These are phyloP conservation scores for Stylosanthes scabra DNA, from an alignment of 331 rosid species.

Conservation along the genomic window DNA sequence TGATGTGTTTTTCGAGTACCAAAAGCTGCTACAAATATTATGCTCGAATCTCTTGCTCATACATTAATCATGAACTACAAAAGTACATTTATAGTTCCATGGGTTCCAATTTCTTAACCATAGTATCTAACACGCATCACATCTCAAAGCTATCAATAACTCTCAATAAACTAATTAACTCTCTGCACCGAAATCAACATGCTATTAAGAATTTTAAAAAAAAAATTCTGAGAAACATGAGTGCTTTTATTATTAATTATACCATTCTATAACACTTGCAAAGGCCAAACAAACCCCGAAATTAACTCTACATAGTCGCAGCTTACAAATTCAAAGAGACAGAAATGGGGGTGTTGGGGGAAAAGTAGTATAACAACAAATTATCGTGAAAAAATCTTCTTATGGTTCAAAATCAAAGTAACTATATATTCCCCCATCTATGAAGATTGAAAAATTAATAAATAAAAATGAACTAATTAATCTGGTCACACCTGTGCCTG, in stretches of 20 bases:
- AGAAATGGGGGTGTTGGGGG: neutral
- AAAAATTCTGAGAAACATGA: neutral
- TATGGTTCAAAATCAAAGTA: neutral
- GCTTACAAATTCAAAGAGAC: neutral
- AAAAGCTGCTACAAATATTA: too few relatives aligned
- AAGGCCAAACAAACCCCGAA: neutral
- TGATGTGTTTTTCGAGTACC: too few relatives aligned
- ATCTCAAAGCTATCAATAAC: neutral
- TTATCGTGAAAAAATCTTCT: neutral
- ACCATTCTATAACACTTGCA: neutral
- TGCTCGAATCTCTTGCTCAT: too few relatives aligned
- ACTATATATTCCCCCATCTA: neutral
- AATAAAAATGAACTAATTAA: slow-evolving; percentile 46
- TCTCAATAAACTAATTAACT: neutral
- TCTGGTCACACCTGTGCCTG: slow-evolving; percentile 83
- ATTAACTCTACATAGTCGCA: neutral
- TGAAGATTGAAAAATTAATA: neutral
- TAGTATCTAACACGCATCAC: too few relatives aligned
- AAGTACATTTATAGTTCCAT: too few relatives aligned
- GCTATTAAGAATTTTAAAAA: neutral
- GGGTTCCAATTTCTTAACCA: too few relatives aligned
- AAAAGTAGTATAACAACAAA: too few relatives aligned
- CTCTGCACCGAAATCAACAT: slow-evolving; percentile 5
- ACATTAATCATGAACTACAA: too few relatives aligned
- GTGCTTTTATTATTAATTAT: slow-evolving; percentile 11